Evolutionary conservation across 1,284 basidiomycete species (phyloP).

Genomic region (Heterobasidion occidentale): DNA sequence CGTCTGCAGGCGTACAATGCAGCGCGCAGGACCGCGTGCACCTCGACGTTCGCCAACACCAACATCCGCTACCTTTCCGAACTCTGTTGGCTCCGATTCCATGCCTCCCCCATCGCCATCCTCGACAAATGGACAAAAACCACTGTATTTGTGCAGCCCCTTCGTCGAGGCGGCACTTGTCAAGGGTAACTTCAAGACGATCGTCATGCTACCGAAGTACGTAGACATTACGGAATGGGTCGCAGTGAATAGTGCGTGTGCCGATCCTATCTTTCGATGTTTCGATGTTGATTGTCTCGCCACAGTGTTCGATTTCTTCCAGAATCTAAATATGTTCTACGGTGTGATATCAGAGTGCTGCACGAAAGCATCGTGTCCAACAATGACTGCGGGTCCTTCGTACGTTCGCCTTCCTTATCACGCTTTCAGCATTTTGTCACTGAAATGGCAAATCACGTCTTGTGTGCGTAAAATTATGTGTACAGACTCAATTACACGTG

Average conservation of each 20-base stretch:
- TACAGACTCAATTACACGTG: slow-evolving; percentile 92
- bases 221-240: slow-evolving; percentile 99
- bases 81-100: slow-evolving; percentile 24
- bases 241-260: slow-evolving; percentile 82
- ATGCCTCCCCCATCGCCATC: slow-evolving; percentile 31
- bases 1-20: slow-evolving; percentile 55
- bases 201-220: slow-evolving; percentile 95
- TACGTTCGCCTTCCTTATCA: slow-evolving; percentile 31
- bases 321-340: slow-evolving; percentile 96
- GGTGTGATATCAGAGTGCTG: slow-evolving; percentile 94
- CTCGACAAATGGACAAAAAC: slow-evolving; percentile 38
- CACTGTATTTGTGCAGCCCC: slow-evolving; percentile 88
- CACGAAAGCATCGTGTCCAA: slow-evolving; percentile 82
- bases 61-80: slow-evolving; percentile 52
- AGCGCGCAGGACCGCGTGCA: slow-evolving; percentile 46
- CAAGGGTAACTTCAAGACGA: slow-evolving; percentile 98
- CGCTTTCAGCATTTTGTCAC: too few species aligned
- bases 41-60: slow-evolving; percentile 66
- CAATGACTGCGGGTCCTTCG: slow-evolving; percentile 90
- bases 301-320: slow-evolving; percentile 91
- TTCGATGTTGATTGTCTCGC: background rate
- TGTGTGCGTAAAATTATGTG: background rate
- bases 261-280: background rate
- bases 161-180: slow-evolving; percentile 97
- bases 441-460: slow-evolving; percentile 3